phyloP scores from a whole-genome alignment of 306 rosid species.

The Malus fusca region DNA sequence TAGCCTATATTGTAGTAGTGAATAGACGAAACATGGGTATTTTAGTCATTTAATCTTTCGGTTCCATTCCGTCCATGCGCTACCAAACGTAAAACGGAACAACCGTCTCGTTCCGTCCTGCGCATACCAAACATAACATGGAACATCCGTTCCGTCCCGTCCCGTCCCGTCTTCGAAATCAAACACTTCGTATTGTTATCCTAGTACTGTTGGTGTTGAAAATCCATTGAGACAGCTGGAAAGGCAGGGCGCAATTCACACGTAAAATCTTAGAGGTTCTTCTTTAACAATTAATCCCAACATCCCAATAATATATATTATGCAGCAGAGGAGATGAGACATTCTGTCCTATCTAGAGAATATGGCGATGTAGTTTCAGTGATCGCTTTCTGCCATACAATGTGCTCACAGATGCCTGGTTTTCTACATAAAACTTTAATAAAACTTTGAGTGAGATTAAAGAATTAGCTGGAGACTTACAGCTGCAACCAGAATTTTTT shows the following conservation, averaged over 20 bases:
- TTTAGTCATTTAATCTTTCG: too few relatives aligned
- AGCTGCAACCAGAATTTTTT: neutral
- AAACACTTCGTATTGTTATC: neutral
- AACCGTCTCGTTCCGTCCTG: too few relatives aligned
- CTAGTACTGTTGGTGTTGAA: neutral
- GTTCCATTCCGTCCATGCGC: too few relatives aligned
- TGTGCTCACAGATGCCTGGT: constrained; percentile 12
- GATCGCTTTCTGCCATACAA: neutral
- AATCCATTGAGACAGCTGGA: neutral
- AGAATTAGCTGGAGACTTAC: neutral
- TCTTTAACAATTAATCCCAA: neutral
- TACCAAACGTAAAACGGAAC: too few relatives aligned
- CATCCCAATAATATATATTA: neutral
- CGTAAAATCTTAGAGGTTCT: neutral
- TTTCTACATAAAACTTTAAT: neutral
- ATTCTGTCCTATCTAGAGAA: neutral
- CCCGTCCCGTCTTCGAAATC: neutral
- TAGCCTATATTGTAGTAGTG: too few relatives aligned
- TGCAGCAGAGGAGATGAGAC: neutral
- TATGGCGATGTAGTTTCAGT: neutral
- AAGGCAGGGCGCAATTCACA: constrained; percentile 3
- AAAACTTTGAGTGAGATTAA: neutral
- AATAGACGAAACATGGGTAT: too few relatives aligned
- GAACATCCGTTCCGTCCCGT: too few relatives aligned
- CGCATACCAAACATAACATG: too few relatives aligned